A percentile compares a stretch with the other conserved stretches of the same genome.
Conservation (phyloP, 192 early-diverging fungal species). For the Gamsiella multidivaricata region DNA sequence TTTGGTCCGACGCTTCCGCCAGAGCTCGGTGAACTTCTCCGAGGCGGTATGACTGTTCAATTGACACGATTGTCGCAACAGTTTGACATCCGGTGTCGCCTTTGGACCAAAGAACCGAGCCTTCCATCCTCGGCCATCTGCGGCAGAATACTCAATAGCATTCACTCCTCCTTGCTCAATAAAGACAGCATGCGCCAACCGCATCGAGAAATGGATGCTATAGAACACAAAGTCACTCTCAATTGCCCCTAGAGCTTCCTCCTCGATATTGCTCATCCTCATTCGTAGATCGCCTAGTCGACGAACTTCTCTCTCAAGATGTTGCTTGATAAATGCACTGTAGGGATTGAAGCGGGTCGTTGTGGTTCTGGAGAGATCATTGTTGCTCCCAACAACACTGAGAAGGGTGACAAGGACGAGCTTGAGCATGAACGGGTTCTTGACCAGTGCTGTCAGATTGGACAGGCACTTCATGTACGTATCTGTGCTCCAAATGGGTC, state of each 20-base stretch:
- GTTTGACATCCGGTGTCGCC: not conserved
- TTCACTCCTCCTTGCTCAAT: not conserved
- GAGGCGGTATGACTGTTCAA: not conserved
- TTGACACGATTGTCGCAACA: slow-evolving; percentile 5
- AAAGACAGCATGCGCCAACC: not conserved
- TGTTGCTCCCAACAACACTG: not conserved
- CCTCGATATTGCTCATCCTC: not conserved
- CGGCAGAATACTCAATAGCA: not conserved
- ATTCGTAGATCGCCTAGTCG: not conserved
- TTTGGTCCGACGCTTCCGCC: not conserved
- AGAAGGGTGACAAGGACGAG: not conserved
- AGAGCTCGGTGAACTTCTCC: too few relatives aligned
- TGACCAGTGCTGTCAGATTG: not conserved
- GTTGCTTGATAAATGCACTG: not conserved
- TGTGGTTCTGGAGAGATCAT: not conserved
- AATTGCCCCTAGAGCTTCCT: not conserved
- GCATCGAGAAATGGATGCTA: not conserved
- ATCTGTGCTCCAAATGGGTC: not conserved
- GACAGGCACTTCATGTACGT: not conserved
- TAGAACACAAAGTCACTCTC: not conserved
- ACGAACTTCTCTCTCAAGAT: not conserved
- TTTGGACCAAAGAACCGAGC: not conserved
- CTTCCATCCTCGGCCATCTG: not conserved
- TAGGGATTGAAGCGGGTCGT: not conserved
- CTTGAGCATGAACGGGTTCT: not conserved